Conservation (phyloP, 805 yeast genomes). For the Yueomyces sinensis region DNA sequence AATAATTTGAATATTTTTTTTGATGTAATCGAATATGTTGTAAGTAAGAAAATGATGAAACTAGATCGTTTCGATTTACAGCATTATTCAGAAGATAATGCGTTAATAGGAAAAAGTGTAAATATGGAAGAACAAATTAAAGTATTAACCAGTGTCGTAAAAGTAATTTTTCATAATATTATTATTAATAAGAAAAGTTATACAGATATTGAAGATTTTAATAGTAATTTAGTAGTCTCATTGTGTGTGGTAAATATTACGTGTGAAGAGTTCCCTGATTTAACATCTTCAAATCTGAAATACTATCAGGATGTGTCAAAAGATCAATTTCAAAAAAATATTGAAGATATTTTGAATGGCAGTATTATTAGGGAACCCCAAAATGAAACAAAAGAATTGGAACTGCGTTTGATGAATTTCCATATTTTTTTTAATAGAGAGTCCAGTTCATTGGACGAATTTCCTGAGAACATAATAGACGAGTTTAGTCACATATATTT, state of each 20-base stretch:
- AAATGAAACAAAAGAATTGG: too few relatives aligned
- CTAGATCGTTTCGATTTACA: too few relatives aligned
- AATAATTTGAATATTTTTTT: too few relatives aligned
- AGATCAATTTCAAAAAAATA: neutral
- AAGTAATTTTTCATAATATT: slow-evolving; percentile 14
- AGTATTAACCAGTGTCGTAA: slow-evolving; percentile 12
- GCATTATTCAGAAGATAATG: too few relatives aligned
- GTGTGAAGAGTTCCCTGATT: slow-evolving; percentile 1
- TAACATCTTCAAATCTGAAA: neutral
- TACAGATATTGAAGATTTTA: slow-evolving; percentile 9
- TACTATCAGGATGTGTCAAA: neutral
- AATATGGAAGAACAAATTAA: too few relatives aligned
- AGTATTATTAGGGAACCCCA: too few relatives aligned
- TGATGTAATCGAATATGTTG: too few relatives aligned
- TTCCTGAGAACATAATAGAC: slow-evolving; percentile 6
- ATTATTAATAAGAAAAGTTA: neutral
- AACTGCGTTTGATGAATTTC: too few relatives aligned
- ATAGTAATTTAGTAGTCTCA: slow-evolving; percentile 13
- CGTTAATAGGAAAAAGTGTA: too few relatives aligned
- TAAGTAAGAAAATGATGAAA: too few relatives aligned
- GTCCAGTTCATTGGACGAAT: neutral
- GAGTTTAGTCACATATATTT: slow-evolving; percentile 23
- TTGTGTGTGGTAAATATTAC: slow-evolving; percentile 9
- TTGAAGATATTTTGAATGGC: neutral
- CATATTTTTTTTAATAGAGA: neutral